Evolutionary conservation across 768 basidiomycete species (phyloP).

Genomic region (Hygrophorus russula): DNA sequence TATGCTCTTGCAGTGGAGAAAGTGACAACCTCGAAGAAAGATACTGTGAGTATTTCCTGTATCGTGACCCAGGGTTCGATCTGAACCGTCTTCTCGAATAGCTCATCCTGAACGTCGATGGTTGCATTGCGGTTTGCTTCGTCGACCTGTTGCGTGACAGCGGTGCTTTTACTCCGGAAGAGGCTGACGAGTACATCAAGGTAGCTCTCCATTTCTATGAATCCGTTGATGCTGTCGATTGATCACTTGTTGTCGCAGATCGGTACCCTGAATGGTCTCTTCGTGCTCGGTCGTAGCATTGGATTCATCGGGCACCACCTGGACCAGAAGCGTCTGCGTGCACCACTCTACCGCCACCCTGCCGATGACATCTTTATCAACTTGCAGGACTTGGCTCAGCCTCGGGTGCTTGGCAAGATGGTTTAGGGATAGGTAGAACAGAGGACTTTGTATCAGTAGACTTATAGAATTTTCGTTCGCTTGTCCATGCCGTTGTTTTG

Average conservation of each 20-base stretch:
- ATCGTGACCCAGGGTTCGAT: constrained; percentile 1
- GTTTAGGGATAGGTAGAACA: too few relatives aligned
- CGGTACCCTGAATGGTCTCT: constrained; percentile 90
- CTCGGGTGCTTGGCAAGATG: constrained; percentile 58
- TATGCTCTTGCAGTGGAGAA: constrained; percentile 96
- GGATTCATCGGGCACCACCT: constrained; percentile 96
- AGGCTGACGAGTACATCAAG: constrained; percentile 96
- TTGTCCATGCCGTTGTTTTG: too few relatives aligned
- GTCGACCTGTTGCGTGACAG: constrained; percentile 87
- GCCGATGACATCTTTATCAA: constrained; percentile 95
- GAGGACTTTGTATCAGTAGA: too few relatives aligned
- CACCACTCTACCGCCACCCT: constrained; percentile 89
- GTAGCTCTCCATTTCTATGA: constrained; percentile 9
- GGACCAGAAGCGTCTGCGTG: constrained; percentile 92
- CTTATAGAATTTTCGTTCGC: too few relatives aligned
- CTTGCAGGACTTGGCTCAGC: constrained; percentile 78
- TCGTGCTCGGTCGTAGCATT: constrained; percentile 94
- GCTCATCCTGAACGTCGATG: constrained; percentile 95
- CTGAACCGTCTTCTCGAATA: constrained; percentile 13
- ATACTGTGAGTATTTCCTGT: constrained; percentile 46
- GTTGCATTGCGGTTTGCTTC: constrained; percentile 93
- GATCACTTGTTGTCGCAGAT: constrained; percentile 29
- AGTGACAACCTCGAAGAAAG: constrained; percentile 96
- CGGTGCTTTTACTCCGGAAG: constrained; percentile 91
- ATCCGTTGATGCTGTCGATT: neutral